Conservation (phyloP, 495 filamentous ascomycete species). For the Penicillium riverlandense region DNA sequence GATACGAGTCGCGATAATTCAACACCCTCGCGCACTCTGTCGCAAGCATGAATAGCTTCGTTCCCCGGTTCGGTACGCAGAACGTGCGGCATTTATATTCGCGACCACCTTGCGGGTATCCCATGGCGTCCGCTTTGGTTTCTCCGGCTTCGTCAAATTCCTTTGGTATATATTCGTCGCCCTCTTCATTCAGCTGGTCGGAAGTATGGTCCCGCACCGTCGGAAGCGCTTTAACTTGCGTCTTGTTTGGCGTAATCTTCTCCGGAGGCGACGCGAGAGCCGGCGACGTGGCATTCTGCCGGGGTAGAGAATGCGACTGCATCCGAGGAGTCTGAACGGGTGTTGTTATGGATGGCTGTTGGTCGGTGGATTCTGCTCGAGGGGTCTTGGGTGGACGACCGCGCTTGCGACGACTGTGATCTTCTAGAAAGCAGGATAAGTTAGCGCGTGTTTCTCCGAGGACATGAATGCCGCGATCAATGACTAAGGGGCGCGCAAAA, state of each 20-base stretch:
- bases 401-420: slow-evolving; percentile 77
- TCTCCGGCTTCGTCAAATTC: slow-evolving; percentile 90
- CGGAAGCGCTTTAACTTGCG: slow-evolving; percentile 85
- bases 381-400: slow-evolving; percentile 70
- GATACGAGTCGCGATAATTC: slow-evolving; percentile 93
- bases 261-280: slow-evolving; percentile 69
- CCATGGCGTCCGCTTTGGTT: slow-evolving; percentile 81
- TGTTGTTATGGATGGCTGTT: slow-evolving; percentile 40
- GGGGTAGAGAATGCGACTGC: slow-evolving; percentile 62
- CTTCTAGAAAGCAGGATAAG: slow-evolving; percentile 36
- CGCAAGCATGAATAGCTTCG: slow-evolving; percentile 97
- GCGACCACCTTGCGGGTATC: slow-evolving; percentile 70
- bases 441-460: slow-evolving; percentile 1
- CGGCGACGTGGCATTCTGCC: slow-evolving; percentile 46
- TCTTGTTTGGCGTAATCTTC: slow-evolving; percentile 82
- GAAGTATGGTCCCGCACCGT: slow-evolving; percentile 97
- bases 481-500: no score
- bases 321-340: slow-evolving; percentile 73
- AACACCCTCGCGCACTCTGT: slow-evolving; percentile 95
- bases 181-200: slow-evolving; percentile 83
- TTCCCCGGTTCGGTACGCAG: slow-evolving; percentile 77
- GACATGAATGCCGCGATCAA: no score
- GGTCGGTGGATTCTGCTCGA: slow-evolving; percentile 47
- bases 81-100: slow-evolving; percentile 94
- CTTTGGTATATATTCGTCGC: slow-evolving; percentile 93